Base-by-base conservation (phyloP, 495 filamentous ascomycete species). In the Podospora fimiseda region DNA sequence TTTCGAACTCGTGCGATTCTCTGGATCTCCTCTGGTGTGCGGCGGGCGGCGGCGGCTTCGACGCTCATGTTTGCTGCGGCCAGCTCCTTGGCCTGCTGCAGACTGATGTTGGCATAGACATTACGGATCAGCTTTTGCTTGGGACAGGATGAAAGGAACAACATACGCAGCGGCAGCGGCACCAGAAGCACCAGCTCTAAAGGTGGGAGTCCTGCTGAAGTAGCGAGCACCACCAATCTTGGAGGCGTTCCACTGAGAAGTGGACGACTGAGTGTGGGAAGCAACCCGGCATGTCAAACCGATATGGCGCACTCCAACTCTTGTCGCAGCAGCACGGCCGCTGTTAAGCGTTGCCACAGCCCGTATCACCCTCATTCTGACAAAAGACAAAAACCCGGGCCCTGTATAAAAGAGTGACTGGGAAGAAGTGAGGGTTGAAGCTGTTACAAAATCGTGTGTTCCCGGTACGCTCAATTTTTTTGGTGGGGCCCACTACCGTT, bases 1-100 rank as follows among this genome's bases (percentile, higher is more conserved):
- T 99, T 99, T 52, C 94, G 80, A 48, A 96, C 85, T 70, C 74
- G 82, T 40, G 83, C 78, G 50, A 99, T 64, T 53, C 94, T 80
- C 54, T 80, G 78, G 36, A 79, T 80, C 69, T 99, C 94, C 19
- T 80, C 72, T 11, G 88, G 84, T 79, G 75, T 63, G 90, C 85
- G 63, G 83, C 93, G 72, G 21, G 65, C 68, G 14, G 68, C 63
- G 15, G 70, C 73, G 6, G 65, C 68, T 51, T 78, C 75, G 56
- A 70, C 62, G 0, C 73, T 72, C 53, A 76, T 71, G 33, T 69
- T 68, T 2, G 68, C 58, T 6, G 68, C 67, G 46, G 73, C 72
- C 19, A 58, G 51, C 14, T 75, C 70, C 44, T 74, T 71, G 43
- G 74, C 72, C 48, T 65, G 63, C 66, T 71, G 68, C 51, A 74